Percentiles rank a stretch among this genome's conserved stretches.
These are phyloP conservation scores for Platismatia glauca DNA, from an alignment of 495 filamentous ascomycete species.

Conservation along the genomic window DNA sequence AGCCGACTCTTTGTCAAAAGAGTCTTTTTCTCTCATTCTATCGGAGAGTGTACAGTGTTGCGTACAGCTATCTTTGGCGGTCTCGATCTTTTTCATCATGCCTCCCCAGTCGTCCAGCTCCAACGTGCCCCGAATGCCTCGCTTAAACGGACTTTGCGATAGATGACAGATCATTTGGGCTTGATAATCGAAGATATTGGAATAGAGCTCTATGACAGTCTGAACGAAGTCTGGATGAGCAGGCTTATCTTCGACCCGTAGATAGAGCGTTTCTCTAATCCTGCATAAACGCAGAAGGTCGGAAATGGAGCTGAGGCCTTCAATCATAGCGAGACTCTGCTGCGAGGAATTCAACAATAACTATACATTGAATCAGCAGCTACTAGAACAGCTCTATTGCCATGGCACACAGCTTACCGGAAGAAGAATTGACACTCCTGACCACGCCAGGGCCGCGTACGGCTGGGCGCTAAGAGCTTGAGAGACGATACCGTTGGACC, in stretches of 20 bases:
- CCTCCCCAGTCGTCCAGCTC: constrained; percentile 24
- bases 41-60: constrained; percentile 5
- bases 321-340: constrained; percentile 5
- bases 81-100: constrained; percentile 21
- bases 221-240: constrained; percentile 19
- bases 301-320: constrained; percentile 8
- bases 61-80: constrained; percentile 2
- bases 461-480: constrained; percentile 27
- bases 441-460: constrained; percentile 30
- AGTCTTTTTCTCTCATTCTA: no score
- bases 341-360: constrained; percentile 4
- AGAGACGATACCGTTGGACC: constrained; percentile 27
- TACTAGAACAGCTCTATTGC: not conserved
- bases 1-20: not conserved
- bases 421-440: constrained; percentile 28
- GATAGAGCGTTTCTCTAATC: constrained; percentile 15
- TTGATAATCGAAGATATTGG: constrained; percentile 31
- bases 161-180: constrained; percentile 29
- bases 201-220: constrained; percentile 24
- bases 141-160: constrained; percentile 24
- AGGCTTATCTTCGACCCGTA: constrained; percentile 19
- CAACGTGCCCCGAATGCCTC: constrained; percentile 21
- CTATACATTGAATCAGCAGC: constrained; percentile 9
- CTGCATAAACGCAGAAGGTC: constrained; percentile 24
- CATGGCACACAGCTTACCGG: constrained; percentile 22